These are phyloP conservation scores for Craspedostauros australis DNA, from an alignment of 108 stramenopile genomes.

Conservation along the genomic window DNA sequence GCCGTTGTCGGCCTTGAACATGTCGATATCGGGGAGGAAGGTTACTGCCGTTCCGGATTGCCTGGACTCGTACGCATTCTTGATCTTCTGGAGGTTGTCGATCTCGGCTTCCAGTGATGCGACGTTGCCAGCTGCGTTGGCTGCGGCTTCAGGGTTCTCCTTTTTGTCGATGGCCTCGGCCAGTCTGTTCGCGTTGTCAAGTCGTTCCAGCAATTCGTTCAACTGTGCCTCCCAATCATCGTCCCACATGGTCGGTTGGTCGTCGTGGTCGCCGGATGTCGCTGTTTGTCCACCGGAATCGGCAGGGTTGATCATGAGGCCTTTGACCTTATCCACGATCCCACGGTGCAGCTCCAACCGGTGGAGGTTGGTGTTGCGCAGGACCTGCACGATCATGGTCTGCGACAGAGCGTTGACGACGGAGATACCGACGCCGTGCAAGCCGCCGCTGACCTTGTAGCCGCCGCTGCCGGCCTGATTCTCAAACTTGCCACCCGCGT, in stretches of 20 bases:
- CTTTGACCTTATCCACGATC: too few relatives aligned
- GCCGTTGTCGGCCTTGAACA: slow-evolving; percentile 88
- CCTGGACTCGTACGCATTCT: too few relatives aligned
- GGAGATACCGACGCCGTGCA: slow-evolving; percentile 95
- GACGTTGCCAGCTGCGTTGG: too few relatives aligned
- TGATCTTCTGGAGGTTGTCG: slow-evolving; percentile 23
- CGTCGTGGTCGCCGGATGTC: too few relatives aligned
- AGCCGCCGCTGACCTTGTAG: slow-evolving; percentile 90
- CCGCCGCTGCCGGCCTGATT: slow-evolving; percentile 72
- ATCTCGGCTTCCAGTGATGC: slow-evolving; percentile 34
- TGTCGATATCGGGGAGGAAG: slow-evolving; percentile 80
- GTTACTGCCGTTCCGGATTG: slow-evolving; percentile 69
- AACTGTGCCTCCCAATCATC: slow-evolving; percentile 33
- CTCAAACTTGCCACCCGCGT: slow-evolving; percentile 98
- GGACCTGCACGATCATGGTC: slow-evolving; percentile 70
- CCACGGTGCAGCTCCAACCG: slow-evolving; percentile 77
- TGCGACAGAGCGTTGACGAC: slow-evolving; percentile 93
- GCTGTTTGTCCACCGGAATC: too few relatives aligned
- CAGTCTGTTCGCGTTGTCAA: too few relatives aligned
- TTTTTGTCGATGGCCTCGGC: slow-evolving; percentile 8
- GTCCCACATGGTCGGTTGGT: slow-evolving; percentile 35
- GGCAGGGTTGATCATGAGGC: too few relatives aligned
- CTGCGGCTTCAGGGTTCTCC: too few relatives aligned
- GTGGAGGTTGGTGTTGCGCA: slow-evolving; percentile 47
- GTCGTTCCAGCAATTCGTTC: too few relatives aligned